Conservation (phyloP, 306 rosid genomes). For the Spatholobus suberectus region DNA sequence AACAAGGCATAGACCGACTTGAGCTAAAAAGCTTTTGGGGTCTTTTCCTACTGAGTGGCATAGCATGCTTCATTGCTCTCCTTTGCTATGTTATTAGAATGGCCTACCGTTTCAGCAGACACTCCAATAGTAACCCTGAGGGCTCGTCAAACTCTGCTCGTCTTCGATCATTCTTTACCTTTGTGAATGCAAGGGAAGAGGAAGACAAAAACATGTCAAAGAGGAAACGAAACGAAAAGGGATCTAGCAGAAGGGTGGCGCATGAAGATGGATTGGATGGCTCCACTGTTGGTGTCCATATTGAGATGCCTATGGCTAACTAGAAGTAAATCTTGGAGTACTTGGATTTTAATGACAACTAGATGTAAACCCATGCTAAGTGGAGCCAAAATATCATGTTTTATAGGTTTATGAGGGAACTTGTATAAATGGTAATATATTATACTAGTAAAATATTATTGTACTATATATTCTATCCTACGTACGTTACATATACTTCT, state of each 20-base stretch:
- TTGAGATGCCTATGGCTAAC: constrained; percentile 4
- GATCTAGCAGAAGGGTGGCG: constrained; percentile 41
- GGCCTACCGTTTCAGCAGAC: constrained; percentile 58
- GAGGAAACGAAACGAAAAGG: constrained; percentile 40
- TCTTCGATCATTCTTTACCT: constrained; percentile 65
- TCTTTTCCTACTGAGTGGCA: constrained; percentile 63
- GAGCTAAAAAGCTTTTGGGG: constrained; percentile 75
- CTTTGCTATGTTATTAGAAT: constrained; percentile 49
- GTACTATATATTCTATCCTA: background rate
- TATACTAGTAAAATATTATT: background rate
- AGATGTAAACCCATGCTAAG: background rate
- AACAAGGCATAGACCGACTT: constrained; percentile 65
- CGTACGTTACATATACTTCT: background rate
- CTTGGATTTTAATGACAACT: background rate
- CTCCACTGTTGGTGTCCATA: background rate
- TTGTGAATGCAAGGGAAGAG: constrained; percentile 69
- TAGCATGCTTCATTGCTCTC: constrained; percentile 70
- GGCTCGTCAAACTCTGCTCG: constrained; percentile 43
- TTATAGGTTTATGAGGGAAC: background rate
- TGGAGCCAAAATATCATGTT: background rate
- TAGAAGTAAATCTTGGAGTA: background rate
- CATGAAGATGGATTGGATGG: constrained; percentile 17
- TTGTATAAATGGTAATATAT: too few relatives aligned
- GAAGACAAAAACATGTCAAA: constrained; percentile 42
- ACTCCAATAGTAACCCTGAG: background rate